These are phyloP conservation scores for Aquilaria yunnanensis DNA, from an alignment of 345 rosid genomes.

Conservation along the genomic window DNA sequence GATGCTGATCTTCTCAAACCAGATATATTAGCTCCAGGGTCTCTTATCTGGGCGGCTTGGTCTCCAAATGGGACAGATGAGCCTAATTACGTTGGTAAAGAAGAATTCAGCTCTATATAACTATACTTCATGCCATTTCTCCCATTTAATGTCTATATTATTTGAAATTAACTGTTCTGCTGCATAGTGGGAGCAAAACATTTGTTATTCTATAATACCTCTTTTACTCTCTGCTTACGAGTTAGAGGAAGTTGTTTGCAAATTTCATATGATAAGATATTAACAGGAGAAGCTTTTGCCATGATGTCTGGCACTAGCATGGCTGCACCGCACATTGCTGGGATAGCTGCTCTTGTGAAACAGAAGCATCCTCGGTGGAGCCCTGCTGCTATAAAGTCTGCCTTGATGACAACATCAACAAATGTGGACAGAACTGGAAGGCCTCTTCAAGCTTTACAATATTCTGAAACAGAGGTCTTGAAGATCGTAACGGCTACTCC, in stretches of 20 bases:
- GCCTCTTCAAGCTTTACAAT: slow-evolving; percentile 90
- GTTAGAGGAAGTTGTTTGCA: no score
- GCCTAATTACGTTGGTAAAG: slow-evolving; percentile 74
- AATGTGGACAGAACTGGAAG: slow-evolving; percentile 80
- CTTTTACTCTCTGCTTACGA: background rate
- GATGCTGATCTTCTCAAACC: slow-evolving; percentile 99
- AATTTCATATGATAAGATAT: background rate
- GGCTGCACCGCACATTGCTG: slow-evolving; percentile 99
- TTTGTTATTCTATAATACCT: background rate
- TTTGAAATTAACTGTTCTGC: no score
- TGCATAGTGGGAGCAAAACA: no score
- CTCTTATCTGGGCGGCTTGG: slow-evolving; percentile 99
- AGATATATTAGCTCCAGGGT: slow-evolving; percentile 95
- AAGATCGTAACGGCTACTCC: slow-evolving; percentile 84
- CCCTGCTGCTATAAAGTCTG: slow-evolving; percentile 96
- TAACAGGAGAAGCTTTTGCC: slow-evolving; percentile 96
- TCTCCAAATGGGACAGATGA: slow-evolving; percentile 98
- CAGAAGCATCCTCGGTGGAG: slow-evolving; percentile 97
- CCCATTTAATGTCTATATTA: no score
- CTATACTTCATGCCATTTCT: background rate
- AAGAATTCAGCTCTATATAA: slow-evolving; percentile 1
- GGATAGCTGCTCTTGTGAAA: slow-evolving; percentile 97
- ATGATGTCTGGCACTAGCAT: slow-evolving; percentile 97
- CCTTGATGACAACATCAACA: slow-evolving; percentile 90
- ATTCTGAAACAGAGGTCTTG: slow-evolving; percentile 73